These are phyloP conservation scores for Penicillium hesseltinei DNA, from an alignment of 2,329 filamentous ascomycete genomes.

Conservation along the genomic window DNA sequence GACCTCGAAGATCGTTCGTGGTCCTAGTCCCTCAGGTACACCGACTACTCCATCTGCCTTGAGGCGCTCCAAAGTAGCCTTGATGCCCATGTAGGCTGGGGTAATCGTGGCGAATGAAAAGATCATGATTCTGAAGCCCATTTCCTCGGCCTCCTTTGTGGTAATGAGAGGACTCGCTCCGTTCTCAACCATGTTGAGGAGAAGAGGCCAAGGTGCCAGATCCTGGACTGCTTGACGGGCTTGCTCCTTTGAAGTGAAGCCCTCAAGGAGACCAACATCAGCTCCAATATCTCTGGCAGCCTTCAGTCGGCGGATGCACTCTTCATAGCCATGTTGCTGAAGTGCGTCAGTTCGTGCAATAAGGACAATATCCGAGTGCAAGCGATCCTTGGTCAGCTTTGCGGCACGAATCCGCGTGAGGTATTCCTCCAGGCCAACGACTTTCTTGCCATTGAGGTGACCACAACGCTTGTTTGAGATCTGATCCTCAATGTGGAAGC, in stretches of 20 bases:
- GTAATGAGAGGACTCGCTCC: constrained; percentile 40
- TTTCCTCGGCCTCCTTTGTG: constrained; percentile 38
- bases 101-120: constrained; percentile 41
- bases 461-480: constrained; percentile 46
- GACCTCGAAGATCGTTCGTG: constrained; percentile 41
- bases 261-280: constrained; percentile 45
- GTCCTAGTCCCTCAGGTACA: constrained; percentile 30
- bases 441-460: constrained; percentile 41
- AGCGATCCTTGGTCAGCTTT: constrained; percentile 33
- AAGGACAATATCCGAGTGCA: constrained; percentile 43
- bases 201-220: constrained; percentile 39
- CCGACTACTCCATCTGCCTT: constrained; percentile 38
- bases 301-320: constrained; percentile 39
- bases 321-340: constrained; percentile 41
- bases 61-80: constrained; percentile 32
- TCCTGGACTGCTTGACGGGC: constrained; percentile 37
- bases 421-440: constrained; percentile 38
- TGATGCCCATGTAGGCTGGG: constrained; percentile 39
- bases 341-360: constrained; percentile 45
- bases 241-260: constrained; percentile 38
- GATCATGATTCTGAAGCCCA: constrained; percentile 47
- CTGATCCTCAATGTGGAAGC: constrained; percentile 59
- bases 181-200: constrained; percentile 47
- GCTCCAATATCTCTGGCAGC: constrained; percentile 41
- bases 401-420: constrained; percentile 39